Conservation (phyloP, 2,329 filamentous ascomycete species). For the Aspergillus niger region DNA sequence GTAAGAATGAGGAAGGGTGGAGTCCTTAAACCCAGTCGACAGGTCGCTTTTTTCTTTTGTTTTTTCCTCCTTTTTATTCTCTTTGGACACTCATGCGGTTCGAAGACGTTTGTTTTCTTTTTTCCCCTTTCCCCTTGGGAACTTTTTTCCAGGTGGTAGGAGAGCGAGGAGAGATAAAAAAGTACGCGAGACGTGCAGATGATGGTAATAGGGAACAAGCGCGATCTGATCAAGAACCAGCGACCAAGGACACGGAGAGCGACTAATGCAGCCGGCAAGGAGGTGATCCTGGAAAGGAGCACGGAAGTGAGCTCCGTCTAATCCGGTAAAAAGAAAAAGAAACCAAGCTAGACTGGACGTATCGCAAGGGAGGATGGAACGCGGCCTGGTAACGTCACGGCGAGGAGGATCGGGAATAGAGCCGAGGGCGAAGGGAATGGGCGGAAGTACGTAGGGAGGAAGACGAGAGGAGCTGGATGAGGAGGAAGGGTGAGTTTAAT, state of each 20-base stretch:
- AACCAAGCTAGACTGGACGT: conserved; percentile 19
- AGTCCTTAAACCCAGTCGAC: conserved; percentile 20
- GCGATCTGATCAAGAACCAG: conserved; percentile 23
- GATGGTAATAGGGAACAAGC: conserved; percentile 16
- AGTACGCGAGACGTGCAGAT: conserved; percentile 18
- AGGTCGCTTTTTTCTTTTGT: conserved; percentile 19
- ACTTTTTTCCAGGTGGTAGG: conserved; percentile 11
- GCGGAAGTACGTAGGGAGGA: conserved; percentile 17
- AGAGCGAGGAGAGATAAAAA: conserved; percentile 4
- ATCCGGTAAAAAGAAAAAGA: conserved; percentile 21
- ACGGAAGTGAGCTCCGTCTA: conserved; percentile 26
- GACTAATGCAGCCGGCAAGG: conserved; percentile 38
- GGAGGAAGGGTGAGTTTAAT: conserved; percentile 21
- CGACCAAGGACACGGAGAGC: conserved; percentile 21
- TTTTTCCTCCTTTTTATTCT: conserved; percentile 8
- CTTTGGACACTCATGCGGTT: conserved; percentile 16
- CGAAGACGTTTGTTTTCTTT: conserved; percentile 9
- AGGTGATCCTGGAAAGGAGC: conserved; percentile 35
- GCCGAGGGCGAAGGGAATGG: conserved; percentile 19
- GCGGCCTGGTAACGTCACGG: conserved; percentile 23
- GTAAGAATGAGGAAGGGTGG: conserved; percentile 24
- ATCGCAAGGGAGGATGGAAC: conserved; percentile 27
- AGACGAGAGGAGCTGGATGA: conserved; percentile 14
- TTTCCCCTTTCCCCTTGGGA: conserved; percentile 4
- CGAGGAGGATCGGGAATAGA: conserved; percentile 17